phyloP scores from a whole-genome alignment of 257 asterid genomes.

The Vinca minor region DNA sequence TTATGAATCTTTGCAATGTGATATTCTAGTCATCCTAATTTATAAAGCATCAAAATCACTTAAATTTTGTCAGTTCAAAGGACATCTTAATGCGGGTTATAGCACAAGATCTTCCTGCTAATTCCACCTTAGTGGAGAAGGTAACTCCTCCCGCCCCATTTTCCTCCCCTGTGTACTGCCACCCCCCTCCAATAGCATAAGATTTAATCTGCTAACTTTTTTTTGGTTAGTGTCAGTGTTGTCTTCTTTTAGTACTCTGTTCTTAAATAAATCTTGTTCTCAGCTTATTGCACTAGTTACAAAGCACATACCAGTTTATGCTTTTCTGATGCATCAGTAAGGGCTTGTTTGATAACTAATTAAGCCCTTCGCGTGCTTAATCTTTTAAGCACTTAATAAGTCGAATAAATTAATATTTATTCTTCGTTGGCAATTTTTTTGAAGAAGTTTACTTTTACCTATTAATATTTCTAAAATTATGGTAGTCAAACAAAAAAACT shows the following conservation, averaged over 20 bases:
- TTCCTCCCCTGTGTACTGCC: not conserved
- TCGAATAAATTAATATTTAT: too few relatives aligned
- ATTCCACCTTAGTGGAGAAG: slow-evolving; percentile 75
- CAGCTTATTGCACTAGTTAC: too few relatives aligned
- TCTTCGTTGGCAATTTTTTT: too few relatives aligned
- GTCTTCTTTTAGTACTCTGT: not conserved
- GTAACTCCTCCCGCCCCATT: slow-evolving; percentile 25
- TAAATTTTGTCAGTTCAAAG: slow-evolving; percentile 50
- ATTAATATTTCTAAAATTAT: too few relatives aligned
- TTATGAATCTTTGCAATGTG: not conserved
- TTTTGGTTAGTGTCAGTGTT: not conserved
- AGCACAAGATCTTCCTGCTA: slow-evolving; percentile 75
- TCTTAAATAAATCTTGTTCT: not conserved
- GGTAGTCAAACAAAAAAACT: too few relatives aligned
- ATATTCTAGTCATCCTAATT: not conserved
- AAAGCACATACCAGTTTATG: not conserved
- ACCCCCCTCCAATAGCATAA: not conserved
- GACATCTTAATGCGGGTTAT: slow-evolving; percentile 89
- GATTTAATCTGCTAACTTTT: not conserved
- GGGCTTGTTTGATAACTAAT: too few relatives aligned
- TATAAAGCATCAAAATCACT: not conserved
- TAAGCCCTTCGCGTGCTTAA: too few relatives aligned
- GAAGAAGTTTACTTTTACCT: too few relatives aligned
- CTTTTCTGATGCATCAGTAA: not conserved
- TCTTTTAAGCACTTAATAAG: too few relatives aligned